These are phyloP conservation scores for Chenopodium album DNA, from an alignment of 148 eudicot genomes.

Conservation along the genomic window DNA sequence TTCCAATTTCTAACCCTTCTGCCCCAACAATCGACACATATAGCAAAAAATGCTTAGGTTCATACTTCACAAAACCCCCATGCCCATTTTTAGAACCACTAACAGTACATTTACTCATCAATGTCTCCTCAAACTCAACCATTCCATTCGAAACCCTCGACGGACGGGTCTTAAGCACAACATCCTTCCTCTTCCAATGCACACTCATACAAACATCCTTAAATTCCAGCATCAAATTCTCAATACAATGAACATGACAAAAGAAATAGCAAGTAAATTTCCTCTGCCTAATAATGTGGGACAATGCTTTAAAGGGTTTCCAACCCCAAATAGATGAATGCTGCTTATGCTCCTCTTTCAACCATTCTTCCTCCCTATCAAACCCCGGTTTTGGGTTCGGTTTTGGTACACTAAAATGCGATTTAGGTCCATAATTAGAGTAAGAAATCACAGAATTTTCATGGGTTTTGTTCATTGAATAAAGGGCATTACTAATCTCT, in stretches of 20 bases:
- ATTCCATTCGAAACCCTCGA: conserved; percentile 44
- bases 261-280: conserved; percentile 60
- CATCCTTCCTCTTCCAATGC: conserved; percentile 58
- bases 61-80: conserved; percentile 62
- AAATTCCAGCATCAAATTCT: conserved; percentile 52
- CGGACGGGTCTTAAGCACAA: conserved; percentile 40
- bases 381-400: conserved; percentile 26
- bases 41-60: conserved; percentile 65
- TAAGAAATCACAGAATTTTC: conserved; percentile 35
- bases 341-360: conserved; percentile 37
- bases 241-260: conserved; percentile 67
- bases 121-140: conserved; percentile 70
- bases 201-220: conserved; percentile 47
- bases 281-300: conserved; percentile 39
- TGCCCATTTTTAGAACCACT: conserved; percentile 54
- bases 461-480: conserved; percentile 39
- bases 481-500: conserved; percentile 66
- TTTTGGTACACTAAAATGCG: conserved; percentile 22
- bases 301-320: conserved; percentile 66
- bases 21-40: conserved; percentile 48
- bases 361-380: conserved; percentile 25
- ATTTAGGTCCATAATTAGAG: conserved; percentile 23
- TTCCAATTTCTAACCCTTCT: conserved; percentile 57
- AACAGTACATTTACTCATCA: conserved; percentile 55
- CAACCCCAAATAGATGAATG: conserved; percentile 61